Evolutionary conservation across 495 filamentous ascomycete species (phyloP).

Genomic region (Penicillium riverlandense): DNA sequence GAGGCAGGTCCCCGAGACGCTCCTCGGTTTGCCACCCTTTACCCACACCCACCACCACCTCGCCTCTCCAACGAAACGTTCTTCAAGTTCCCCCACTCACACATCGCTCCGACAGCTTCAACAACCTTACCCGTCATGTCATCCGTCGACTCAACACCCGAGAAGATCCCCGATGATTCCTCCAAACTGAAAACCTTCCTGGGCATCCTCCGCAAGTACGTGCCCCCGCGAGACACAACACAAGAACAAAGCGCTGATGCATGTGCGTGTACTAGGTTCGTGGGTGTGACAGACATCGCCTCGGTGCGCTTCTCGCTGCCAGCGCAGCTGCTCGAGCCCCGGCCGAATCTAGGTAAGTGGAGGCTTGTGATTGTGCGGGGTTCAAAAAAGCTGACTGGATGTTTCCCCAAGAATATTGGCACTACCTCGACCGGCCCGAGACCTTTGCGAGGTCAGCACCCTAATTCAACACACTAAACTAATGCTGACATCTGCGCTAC

Average conservation of each 20-base stretch:
- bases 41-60: not conserved
- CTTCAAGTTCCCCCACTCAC: not conserved
- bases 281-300: constrained; percentile 92
- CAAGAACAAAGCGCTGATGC: constrained; percentile 11
- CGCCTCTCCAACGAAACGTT: not conserved
- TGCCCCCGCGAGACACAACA: not conserved
- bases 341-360: constrained; percentile 72
- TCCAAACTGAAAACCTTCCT: constrained; percentile 81
- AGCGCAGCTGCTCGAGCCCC: constrained; percentile 89
- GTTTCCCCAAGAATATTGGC: constrained; percentile 76
- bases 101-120: not conserved
- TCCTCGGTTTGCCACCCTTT: too few relatives aligned
- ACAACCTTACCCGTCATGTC: constrained; percentile 18
- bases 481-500: not conserved
- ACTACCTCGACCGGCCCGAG: constrained; percentile 92
- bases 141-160: constrained; percentile 29
- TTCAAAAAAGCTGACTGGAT: constrained; percentile 9
- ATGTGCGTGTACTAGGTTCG: constrained; percentile 52
- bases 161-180: constrained; percentile 68
- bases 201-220: constrained; percentile 73
- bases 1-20: too few relatives aligned
- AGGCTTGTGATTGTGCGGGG: not conserved
- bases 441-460: constrained; percentile 69
- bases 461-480: not conserved
- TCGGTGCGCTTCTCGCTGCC: constrained; percentile 93